phyloP scores from a whole-genome alignment of 352 stramenopile genomes.

The Pythium plurisporium region DNA sequence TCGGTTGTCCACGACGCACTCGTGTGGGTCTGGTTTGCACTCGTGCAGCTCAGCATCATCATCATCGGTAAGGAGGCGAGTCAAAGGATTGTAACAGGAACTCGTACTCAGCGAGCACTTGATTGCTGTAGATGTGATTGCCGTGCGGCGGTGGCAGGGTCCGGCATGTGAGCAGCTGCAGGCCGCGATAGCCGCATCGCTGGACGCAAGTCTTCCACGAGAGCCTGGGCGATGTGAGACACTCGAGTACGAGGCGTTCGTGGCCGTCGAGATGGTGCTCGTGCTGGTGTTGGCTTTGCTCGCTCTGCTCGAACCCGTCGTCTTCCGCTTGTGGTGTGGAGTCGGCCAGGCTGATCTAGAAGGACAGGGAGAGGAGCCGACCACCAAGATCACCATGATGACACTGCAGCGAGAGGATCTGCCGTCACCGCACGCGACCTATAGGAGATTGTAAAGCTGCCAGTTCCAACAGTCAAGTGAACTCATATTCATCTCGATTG shows the following conservation, averaged over 20 bases:
- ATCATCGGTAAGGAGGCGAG: not conserved
- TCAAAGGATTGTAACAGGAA: too few species aligned
- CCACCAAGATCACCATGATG: not conserved
- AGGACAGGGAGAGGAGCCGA: too few species aligned
- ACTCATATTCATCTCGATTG: too few species aligned
- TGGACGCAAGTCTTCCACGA: not conserved
- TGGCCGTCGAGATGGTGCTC: constrained; percentile 8
- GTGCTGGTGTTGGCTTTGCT: not conserved
- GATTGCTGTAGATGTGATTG: constrained; percentile 1
- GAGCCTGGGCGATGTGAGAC: not conserved
- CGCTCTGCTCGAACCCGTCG: constrained; percentile 12
- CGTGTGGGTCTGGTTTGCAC: constrained; percentile 2
- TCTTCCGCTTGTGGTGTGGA: constrained; percentile 14
- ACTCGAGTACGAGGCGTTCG: constrained; percentile 6
- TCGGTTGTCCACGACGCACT: not conserved
- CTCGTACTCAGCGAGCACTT: too few species aligned
- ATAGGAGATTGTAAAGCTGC: not conserved
- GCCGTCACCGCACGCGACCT: not conserved
- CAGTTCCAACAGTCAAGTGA: too few species aligned
- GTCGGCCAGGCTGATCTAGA: not conserved
- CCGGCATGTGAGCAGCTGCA: constrained; percentile 1
- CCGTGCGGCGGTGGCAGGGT: not conserved
- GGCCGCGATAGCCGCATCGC: not conserved
- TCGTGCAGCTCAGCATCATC: constrained; percentile 1
- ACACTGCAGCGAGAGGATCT: not conserved